phyloP scores from a whole-genome alignment of 495 filamentous ascomycete species.

The Trichoderma virens region DNA sequence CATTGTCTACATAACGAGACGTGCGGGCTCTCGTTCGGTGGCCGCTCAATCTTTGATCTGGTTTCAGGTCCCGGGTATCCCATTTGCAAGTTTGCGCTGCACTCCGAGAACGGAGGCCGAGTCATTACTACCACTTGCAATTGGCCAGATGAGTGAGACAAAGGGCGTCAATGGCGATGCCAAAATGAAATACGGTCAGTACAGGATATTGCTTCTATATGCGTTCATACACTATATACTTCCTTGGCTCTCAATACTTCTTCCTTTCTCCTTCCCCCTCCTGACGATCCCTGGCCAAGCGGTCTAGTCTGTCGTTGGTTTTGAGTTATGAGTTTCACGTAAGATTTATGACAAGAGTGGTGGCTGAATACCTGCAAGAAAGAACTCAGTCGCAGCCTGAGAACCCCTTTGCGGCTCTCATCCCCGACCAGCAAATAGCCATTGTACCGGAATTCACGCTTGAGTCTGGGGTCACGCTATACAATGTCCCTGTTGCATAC shows the following conservation, averaged over 20 bases:
- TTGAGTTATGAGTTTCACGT: background rate
- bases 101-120: background rate
- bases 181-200: constrained; percentile 12
- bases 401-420: constrained; percentile 83
- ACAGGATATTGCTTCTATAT: no score
- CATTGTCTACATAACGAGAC: background rate
- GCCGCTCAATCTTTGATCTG: background rate
- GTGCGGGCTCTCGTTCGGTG: background rate
- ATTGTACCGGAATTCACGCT: constrained; percentile 86
- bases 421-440: constrained; percentile 77
- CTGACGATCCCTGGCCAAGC: background rate
- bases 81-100: background rate
- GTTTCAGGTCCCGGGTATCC: background rate
- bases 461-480: constrained; percentile 80
- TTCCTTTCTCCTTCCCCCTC: background rate
- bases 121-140: background rate
- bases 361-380: constrained; percentile 54
- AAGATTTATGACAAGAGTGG: constrained; percentile 19
- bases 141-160: background rate
- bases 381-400: constrained; percentile 63
- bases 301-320: background rate
- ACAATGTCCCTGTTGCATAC: constrained; percentile 90
- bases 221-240: background rate
- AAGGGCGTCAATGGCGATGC: background rate
- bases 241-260: background rate